Evolutionary conservation across 1,284 basidiomycete genomes (phyloP).

Genomic region (Cutaneotrichosporon dermatis): DNA sequence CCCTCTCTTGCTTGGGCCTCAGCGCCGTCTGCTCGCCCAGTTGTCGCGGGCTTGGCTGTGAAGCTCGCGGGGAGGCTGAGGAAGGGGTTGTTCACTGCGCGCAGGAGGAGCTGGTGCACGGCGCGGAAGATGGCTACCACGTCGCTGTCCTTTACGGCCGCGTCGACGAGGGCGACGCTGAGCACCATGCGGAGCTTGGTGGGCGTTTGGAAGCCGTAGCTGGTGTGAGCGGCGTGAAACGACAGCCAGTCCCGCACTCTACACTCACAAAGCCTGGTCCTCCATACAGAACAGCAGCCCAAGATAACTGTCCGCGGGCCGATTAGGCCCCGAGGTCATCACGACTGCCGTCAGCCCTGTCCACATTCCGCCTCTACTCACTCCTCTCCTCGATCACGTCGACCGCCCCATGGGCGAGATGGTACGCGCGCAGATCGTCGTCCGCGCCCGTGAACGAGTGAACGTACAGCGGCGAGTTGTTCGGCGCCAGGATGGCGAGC

Average conservation of each 20-base stretch:
- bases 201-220: slow-evolving; percentile 48
- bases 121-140: slow-evolving; percentile 48
- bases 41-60: slow-evolving; percentile 14
- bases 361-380: slow-evolving; percentile 21
- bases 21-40: not conserved
- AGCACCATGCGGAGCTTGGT: slow-evolving; percentile 46
- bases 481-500: slow-evolving; percentile 43
- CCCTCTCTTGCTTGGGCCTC: not conserved
- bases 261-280: slow-evolving; percentile 48
- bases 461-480: slow-evolving; percentile 46
- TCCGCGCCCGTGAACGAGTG: slow-evolving; percentile 43
- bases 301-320: slow-evolving; percentile 46
- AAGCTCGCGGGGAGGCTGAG: slow-evolving; percentile 33
- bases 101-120: slow-evolving; percentile 43
- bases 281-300: slow-evolving; percentile 50
- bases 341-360: slow-evolving; percentile 31
- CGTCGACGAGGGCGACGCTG: slow-evolving; percentile 47
- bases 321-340: slow-evolving; percentile 39
- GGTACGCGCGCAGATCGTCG: slow-evolving; percentile 46
- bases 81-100: slow-evolving; percentile 43
- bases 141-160: slow-evolving; percentile 48
- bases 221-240: slow-evolving; percentile 12
- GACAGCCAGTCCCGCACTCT: not conserved
- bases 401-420: slow-evolving; percentile 46
- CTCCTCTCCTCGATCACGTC: slow-evolving; percentile 49